Conservation (phyloP, 176 grass and related monocot species). For the Oryza nivara region DNA sequence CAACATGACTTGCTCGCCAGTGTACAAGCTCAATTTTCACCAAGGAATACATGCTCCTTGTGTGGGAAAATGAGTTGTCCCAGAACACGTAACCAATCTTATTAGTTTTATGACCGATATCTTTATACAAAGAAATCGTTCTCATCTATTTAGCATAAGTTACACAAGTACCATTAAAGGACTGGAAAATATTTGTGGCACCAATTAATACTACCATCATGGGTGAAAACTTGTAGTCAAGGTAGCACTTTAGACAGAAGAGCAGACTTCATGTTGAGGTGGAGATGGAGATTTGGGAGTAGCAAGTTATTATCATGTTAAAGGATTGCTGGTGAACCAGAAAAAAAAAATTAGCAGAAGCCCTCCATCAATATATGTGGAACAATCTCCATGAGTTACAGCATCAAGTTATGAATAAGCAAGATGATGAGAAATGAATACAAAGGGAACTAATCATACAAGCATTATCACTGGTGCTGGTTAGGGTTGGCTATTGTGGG, state of each 20-base stretch:
- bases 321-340: background rate
- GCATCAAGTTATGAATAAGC: background rate
- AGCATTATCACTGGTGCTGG: too few relatives aligned
- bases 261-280: background rate
- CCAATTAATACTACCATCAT: too few relatives aligned
- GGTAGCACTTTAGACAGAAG: background rate
- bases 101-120: background rate
- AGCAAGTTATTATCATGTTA: background rate
- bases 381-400: background rate
- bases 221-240: background rate
- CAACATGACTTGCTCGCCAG: background rate
- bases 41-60: background rate
- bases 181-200: too few relatives aligned
- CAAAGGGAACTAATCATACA: too few relatives aligned
- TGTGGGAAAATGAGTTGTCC: background rate
- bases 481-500: too few relatives aligned
- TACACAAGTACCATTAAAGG: too few relatives aligned
- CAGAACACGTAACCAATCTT: background rate
- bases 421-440: too few relatives aligned
- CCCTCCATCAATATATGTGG: background rate
- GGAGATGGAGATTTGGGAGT: background rate
- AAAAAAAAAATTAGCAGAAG: too few relatives aligned
- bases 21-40: background rate
- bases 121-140: background rate
- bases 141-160: background rate